Evolutionary conservation across 495 filamentous ascomycete genomes (phyloP).

Genomic region (Echria macrotheca): DNA sequence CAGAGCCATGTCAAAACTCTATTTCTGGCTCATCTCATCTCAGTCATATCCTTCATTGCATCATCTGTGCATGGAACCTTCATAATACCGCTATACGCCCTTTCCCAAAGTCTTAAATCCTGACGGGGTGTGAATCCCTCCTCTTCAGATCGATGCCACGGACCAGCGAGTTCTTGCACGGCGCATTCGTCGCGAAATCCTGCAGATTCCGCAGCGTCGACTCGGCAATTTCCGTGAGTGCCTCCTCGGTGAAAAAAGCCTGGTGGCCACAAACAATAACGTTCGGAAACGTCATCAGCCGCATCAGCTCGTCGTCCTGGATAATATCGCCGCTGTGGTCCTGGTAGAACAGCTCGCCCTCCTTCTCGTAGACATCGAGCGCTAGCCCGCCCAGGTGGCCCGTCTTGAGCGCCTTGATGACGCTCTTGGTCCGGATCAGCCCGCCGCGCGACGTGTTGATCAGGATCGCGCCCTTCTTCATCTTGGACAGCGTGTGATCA

Average conservation of each 20-base stretch:
- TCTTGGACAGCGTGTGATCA: slow-evolving; percentile 42
- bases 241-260: slow-evolving; percentile 65
- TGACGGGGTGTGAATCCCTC: slow-evolving; percentile 18
- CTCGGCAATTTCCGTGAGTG: slow-evolving; percentile 58
- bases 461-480: slow-evolving; percentile 57
- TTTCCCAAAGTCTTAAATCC: too few relatives aligned
- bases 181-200: slow-evolving; percentile 25
- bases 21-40: too few relatives aligned
- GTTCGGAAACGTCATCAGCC: slow-evolving; percentile 67
- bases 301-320: slow-evolving; percentile 61
- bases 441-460: slow-evolving; percentile 64
- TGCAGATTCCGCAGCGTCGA: slow-evolving; percentile 52
- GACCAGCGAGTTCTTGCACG: slow-evolving; percentile 37
- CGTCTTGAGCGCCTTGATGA: slow-evolving; percentile 57
- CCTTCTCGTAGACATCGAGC: slow-evolving; percentile 54
- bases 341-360: slow-evolving; percentile 55
- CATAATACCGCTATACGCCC: too few relatives aligned
- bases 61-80: too few relatives aligned
- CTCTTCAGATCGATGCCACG: slow-evolving; percentile 11
- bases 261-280: slow-evolving; percentile 65
- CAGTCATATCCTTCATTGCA: too few relatives aligned
- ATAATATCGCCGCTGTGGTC: slow-evolving; percentile 64
- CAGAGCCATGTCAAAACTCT: too few relatives aligned
- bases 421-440: slow-evolving; percentile 53
- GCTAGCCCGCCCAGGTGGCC: slow-evolving; percentile 50